Evolutionary conservation across 2,329 filamentous ascomycete species (phyloP), one percentile per base, ranked within the genome.

Genomic region (Verticillium tricorpus): DNA sequence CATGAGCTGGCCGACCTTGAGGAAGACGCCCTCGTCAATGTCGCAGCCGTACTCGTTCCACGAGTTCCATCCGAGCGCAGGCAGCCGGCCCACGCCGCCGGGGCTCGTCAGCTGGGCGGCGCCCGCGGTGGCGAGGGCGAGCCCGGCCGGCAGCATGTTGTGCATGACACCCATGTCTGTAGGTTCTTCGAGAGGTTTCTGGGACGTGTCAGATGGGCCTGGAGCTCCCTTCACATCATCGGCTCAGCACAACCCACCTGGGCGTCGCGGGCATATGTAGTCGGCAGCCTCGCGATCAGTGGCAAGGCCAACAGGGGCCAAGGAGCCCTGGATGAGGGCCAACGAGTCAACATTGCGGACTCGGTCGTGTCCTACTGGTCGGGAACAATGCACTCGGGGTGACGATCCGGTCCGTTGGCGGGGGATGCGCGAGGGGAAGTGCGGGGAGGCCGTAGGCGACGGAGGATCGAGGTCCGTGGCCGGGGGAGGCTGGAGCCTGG

Each of bases 11-110:
- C 80, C 82, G 0, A 80, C 76, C 77, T 74, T 72, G 8, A 83
- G 64, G 64, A 86, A 79, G n/a, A 80, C 74, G 2, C 71, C 71
- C 67, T 84, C 79, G 59, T 77, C 78, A 60, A 85, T 82, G 60
- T 82, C 72, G 70, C 82, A 84, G 31, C 72, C 72, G 64, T 81
- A 82, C 19, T 78, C 78, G 67, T 85, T 85, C 82, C 81, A 84
- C 4, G 78, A 79, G 64, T 81, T 82, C 77, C 79, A 83, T 4
- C 80, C 80, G 58, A 80, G 67, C 3, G 77, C 76, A 0, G 78
- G 78, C 2, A 79, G 69, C 1, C 65, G 66, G 4, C 68, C 69
- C 15, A 60, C 61, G 32, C 64, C 64, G 40, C 65, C 61, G 22
- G 54, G 60, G 60, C 64, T 65, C 28, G 62, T 63, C 12, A 66